Percentiles rank a stretch among this genome's conserved stretches.
Evolutionary conservation across 2,329 filamentous ascomycete species (phyloP).

Genomic region (Phialophora expanda): DNA sequence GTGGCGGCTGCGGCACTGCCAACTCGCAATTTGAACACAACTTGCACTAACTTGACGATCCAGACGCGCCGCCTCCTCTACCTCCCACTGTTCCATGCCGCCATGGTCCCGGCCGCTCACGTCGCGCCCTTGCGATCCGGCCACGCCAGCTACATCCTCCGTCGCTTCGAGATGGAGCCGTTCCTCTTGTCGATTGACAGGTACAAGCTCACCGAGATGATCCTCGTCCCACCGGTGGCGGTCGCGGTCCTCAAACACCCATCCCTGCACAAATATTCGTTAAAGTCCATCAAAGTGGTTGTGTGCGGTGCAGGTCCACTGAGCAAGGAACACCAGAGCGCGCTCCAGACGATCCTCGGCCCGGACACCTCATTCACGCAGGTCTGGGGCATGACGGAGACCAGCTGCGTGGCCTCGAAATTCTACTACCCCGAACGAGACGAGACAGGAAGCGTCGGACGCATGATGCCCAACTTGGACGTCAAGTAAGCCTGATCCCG

Average conservation of each 20-base stretch:
- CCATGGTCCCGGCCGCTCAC: constrained; percentile 54
- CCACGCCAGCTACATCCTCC: constrained; percentile 54
- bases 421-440: constrained; percentile 30
- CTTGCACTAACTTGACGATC: background rate
- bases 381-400: constrained; percentile 64
- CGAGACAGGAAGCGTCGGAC: constrained; percentile 32
- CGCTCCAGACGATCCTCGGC: constrained; percentile 51
- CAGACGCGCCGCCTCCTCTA: constrained; percentile 24
- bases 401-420: constrained; percentile 32
- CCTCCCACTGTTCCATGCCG: constrained; percentile 61
- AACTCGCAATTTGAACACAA: background rate
- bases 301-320: constrained; percentile 58
- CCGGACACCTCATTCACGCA: constrained; percentile 52
- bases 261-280: constrained; percentile 21
- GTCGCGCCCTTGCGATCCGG: constrained; percentile 54
- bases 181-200: constrained; percentile 49
- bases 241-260: constrained; percentile 43
- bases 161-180: constrained; percentile 51
- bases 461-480: constrained; percentile 30
- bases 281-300: constrained; percentile 52
- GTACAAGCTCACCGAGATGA: constrained; percentile 56
- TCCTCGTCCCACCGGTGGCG: constrained; percentile 55
- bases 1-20: background rate
- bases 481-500: constrained; percentile 25
- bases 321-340: constrained; percentile 48